Conservation (phyloP, 2,329 filamentous ascomycete genomes). For the Diaporthe citrichinensis region DNA sequence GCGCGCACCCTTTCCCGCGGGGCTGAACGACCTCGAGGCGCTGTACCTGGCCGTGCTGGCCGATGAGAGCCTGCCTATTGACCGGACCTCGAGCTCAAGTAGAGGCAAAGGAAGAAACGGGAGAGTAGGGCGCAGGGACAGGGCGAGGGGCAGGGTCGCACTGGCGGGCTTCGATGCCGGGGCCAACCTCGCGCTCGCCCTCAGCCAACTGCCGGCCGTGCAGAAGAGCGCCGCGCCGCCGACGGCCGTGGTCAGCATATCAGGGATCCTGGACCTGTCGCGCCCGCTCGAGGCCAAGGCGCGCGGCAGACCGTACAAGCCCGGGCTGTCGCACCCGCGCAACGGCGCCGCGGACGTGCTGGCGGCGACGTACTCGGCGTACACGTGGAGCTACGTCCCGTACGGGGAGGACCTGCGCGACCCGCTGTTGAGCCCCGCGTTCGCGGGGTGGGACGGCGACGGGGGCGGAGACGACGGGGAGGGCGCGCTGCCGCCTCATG, state of each 20-base stretch:
- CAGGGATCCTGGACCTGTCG: constrained; percentile 59
- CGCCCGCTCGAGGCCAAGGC: constrained; percentile 49
- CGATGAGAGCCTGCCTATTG: constrained; percentile 61
- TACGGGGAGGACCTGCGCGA: constrained; percentile 52
- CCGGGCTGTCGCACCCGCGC: constrained; percentile 49
- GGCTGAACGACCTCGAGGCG: constrained; percentile 61
- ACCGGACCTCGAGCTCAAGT: constrained; percentile 45
- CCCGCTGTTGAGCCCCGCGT: constrained; percentile 58
- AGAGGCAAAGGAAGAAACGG: not conserved
- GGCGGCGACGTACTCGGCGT: constrained; percentile 48
- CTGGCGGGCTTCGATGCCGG: constrained; percentile 66
- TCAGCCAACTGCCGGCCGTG: constrained; percentile 56
- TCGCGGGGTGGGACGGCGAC: constrained; percentile 43
- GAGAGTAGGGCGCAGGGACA: not conserved
- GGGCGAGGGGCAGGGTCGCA: constrained; percentile 50
- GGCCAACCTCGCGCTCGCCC: constrained; percentile 61
- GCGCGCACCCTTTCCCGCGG: constrained; percentile 57
- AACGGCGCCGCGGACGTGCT: constrained; percentile 48
- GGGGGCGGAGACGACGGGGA: constrained; percentile 36
- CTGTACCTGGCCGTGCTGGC: constrained; percentile 57
- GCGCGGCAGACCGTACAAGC: constrained; percentile 54
- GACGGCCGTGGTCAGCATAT: constrained; percentile 58
- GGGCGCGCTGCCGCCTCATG: constrained; percentile 53
- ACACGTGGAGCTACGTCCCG: constrained; percentile 59
- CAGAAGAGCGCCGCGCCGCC: constrained; percentile 39